A percentile compares a stretch with the other conserved stretches of the same genome.
phyloP scores from a whole-genome alignment of 306 rosid genomes.

The Dryas drummondii region DNA sequence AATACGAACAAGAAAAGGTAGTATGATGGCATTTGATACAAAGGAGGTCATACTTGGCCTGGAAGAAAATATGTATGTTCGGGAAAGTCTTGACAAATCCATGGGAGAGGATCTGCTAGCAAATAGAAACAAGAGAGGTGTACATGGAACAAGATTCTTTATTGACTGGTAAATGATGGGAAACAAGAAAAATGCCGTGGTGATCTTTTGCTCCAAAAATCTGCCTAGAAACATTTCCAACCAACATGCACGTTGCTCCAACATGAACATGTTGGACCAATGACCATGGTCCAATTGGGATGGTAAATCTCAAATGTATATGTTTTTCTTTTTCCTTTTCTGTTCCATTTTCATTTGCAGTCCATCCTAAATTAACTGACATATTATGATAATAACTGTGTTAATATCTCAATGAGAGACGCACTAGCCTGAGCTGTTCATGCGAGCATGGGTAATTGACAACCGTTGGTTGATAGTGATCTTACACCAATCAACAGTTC shows the following conservation, averaged over 20 bases:
- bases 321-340: not conserved
- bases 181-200: constrained; percentile 42
- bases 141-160: constrained; percentile 45
- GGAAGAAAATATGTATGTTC: constrained; percentile 40
- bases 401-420: no score
- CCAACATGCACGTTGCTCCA: constrained; percentile 39
- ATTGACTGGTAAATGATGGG: constrained; percentile 37
- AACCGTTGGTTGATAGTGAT: no score
- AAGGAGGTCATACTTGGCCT: constrained; percentile 30
- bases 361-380: no score
- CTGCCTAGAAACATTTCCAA: constrained; percentile 48
- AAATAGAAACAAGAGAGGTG: constrained; percentile 31
- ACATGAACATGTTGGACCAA: constrained; percentile 53
- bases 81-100: constrained; percentile 58
- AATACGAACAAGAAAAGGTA: constrained; percentile 42
- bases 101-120: constrained; percentile 31
- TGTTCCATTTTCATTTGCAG: not conserved
- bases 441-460: no score
- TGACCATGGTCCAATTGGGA: not conserved
- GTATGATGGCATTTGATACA: constrained; percentile 36
- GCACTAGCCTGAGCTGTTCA: no score
- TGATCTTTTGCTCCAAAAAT: constrained; percentile 67
- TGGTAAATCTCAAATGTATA: not conserved
- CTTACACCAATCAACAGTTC: no score
- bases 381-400: no score